Conservation (phyloP, 306 rosid species). For the Abrus pulchellus region DNA sequence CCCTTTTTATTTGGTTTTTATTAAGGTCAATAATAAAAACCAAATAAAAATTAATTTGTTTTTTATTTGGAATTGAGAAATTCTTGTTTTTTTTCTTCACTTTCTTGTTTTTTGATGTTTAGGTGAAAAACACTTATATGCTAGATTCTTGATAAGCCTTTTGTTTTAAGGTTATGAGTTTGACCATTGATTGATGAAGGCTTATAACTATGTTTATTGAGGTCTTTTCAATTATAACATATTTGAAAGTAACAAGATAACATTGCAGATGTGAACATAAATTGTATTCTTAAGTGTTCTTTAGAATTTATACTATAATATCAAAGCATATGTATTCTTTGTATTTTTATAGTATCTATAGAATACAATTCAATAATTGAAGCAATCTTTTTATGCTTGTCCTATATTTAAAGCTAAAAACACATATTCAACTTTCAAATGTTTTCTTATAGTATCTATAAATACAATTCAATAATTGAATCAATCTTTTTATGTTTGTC, state of each 20-base stretch:
- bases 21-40: not conserved
- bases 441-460: too few species aligned
- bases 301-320: not conserved
- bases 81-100: not conserved
- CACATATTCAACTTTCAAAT: not conserved
- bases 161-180: not conserved
- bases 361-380: conserved; percentile 11
- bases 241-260: not conserved
- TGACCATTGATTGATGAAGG: not conserved
- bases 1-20: not conserved
- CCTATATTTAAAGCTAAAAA: too few species aligned
- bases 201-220: not conserved
- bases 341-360: not conserved
- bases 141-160: conserved; percentile 14
- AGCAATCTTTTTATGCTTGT: not conserved
- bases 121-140: not conserved
- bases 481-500: too few species aligned
- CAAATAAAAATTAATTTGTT: too few species aligned
- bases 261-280: not conserved
- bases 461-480: too few species aligned
- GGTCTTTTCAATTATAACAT: not conserved
- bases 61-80: not conserved
- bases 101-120: not conserved
- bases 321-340: not conserved
- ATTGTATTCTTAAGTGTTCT: not conserved